These are phyloP conservation scores for Coniferiporia weirii DNA, from an alignment of 1,284 basidiomycete genomes.

Conservation along the genomic window DNA sequence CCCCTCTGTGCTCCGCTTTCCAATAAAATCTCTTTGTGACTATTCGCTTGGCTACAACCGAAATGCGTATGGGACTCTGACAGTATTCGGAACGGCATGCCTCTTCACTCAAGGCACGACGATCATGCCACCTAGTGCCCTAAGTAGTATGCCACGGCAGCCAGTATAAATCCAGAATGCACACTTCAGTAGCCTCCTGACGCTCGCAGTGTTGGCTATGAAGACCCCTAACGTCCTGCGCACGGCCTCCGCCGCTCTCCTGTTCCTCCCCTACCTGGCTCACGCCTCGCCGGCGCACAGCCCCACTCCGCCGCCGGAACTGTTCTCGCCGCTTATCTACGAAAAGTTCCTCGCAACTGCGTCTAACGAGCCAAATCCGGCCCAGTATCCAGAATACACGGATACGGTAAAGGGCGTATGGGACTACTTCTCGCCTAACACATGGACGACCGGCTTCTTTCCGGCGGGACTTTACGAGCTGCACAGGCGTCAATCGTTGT, in stretches of 20 bases:
- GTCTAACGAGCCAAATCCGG: conserved; percentile 32
- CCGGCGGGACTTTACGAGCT: conserved; percentile 56
- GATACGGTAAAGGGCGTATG: conserved; percentile 41
- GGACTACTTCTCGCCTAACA: conserved; percentile 47
- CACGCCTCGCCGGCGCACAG: too few species aligned
- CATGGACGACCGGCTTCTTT: conserved; percentile 69
- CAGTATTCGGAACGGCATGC: too few species aligned
- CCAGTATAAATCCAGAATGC: too few species aligned
- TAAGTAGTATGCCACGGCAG: too few species aligned
- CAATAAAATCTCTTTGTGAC: too few species aligned
- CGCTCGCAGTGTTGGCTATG: too few species aligned
- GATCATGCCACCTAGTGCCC: too few species aligned
- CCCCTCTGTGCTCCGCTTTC: too few species aligned
- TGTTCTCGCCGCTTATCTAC: conserved; percentile 52
- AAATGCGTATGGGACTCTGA: too few species aligned
- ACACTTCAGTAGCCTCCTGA: too few species aligned
- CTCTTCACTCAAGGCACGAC: too few species aligned
- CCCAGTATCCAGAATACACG: conserved; percentile 57
- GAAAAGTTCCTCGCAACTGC: conserved; percentile 53
- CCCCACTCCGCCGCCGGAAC: conserved; percentile 27
- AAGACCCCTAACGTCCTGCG: background rate
- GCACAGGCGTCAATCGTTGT: conserved; percentile 44
- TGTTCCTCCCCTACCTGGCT: background rate
- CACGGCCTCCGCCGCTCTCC: background rate
- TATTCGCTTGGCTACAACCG: too few species aligned